Conservation (phyloP, 176 grass and related monocot genomes). For the Oryza coarctata region DNA sequence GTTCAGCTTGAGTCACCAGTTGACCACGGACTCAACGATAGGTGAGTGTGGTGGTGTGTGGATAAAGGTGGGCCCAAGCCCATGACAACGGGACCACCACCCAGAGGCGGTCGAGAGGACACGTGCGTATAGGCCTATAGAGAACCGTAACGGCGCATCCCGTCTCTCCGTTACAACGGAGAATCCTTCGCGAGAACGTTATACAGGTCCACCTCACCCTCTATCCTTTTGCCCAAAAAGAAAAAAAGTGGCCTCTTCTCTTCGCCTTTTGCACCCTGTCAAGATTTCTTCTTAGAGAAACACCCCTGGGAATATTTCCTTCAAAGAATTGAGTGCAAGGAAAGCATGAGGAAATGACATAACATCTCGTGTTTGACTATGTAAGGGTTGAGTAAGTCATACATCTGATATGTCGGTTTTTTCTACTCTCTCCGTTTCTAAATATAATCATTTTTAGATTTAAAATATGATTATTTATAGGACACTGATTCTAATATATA, state of each 20-base stretch:
- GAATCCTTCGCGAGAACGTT: slow-evolving; percentile 26
- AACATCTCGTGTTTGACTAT: background rate
- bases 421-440: no score
- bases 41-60: background rate
- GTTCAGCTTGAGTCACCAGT: background rate
- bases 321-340: background rate
- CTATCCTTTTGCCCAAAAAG: background rate
- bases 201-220: slow-evolving; percentile 19
- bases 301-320: background rate
- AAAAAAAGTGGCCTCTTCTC: background rate
- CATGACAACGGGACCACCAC: background rate
- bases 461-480: no score
- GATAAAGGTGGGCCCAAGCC: background rate
- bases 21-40: background rate
- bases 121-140: background rate
- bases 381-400: background rate
- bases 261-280: background rate
- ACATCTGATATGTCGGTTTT: background rate
- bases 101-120: background rate
- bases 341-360: background rate
- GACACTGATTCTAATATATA: no score
- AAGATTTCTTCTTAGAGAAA: background rate
- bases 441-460: no score
- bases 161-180: background rate
- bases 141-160: background rate